Conservation (phyloP, 768 basidiomycete genomes). For the Chlorophyllum brunneum region DNA sequence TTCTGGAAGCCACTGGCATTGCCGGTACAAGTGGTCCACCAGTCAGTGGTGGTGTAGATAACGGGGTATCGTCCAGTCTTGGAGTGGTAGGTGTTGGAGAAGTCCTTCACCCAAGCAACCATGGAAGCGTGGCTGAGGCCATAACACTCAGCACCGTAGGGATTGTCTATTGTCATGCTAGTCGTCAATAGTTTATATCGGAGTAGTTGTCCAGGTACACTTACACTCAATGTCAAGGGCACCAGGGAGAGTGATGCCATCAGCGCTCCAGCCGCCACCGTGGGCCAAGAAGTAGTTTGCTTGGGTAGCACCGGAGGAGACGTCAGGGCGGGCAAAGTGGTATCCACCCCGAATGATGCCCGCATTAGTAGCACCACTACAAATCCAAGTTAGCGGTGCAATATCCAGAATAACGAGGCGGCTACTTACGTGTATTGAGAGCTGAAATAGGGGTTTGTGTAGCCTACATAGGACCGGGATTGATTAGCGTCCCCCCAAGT, state of each 20-base stretch:
- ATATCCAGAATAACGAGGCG: not conserved
- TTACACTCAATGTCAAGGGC: conserved; percentile 61
- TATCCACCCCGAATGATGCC: conserved; percentile 59
- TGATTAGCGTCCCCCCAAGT: not conserved
- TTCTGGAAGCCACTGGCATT: conserved; percentile 46
- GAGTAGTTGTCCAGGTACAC: not conserved
- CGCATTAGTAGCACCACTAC: conserved; percentile 50
- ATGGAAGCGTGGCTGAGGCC: conserved; percentile 48
- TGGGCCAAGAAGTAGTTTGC: conserved; percentile 55
- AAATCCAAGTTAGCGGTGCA: conserved; percentile 17
- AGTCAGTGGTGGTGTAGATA: conserved; percentile 55
- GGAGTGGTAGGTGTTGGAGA: conserved; percentile 55
- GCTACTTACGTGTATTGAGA: not conserved
- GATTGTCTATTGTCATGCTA: conserved; percentile 36
- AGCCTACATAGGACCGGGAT: conserved; percentile 22
- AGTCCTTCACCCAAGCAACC: conserved; percentile 62
- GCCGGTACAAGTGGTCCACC: conserved; percentile 68
- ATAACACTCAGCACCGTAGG: conserved; percentile 50
- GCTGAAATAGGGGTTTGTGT: conserved; percentile 39
- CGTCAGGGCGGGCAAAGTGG: conserved; percentile 56
- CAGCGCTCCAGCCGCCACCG: conserved; percentile 56
- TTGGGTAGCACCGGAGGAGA: conserved; percentile 52
- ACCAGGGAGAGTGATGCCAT: conserved; percentile 59
- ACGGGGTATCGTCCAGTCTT: conserved; percentile 39
- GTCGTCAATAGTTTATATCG: not conserved